phyloP scores from a whole-genome alignment of 495 filamentous ascomycete species.

The Cercophora newfieldiana region DNA sequence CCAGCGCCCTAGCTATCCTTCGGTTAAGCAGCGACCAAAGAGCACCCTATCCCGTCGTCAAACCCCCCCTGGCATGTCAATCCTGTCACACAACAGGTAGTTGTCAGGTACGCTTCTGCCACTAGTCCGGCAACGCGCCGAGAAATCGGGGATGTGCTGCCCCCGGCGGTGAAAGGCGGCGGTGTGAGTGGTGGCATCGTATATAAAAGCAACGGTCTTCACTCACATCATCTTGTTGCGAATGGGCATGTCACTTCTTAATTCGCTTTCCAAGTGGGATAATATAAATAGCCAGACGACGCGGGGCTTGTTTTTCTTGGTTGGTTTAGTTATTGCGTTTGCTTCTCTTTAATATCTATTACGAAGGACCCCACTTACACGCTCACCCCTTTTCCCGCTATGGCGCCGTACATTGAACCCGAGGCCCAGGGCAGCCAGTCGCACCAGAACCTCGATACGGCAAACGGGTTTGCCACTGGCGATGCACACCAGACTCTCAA shows the following conservation, averaged over 20 bases:
- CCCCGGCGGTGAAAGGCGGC: neutral
- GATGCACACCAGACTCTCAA: conserved; percentile 22
- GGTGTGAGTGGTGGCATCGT: neutral
- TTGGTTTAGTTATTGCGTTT: neutral
- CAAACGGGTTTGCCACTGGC: neutral
- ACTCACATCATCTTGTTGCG: neutral
- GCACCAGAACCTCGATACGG: neutral
- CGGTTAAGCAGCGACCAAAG: neutral
- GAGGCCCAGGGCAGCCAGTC: conserved; percentile 1
- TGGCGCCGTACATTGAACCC: conserved; percentile 9
- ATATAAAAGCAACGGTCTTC: neutral
- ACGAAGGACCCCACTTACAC: neutral
- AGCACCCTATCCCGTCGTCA: neutral
- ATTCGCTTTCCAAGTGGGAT: neutral
- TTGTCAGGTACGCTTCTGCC: neutral
- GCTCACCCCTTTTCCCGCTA: neutral
- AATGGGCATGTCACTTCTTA: neutral
- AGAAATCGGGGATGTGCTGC: neutral
- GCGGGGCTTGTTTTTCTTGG: neutral
- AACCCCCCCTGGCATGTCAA: neutral
- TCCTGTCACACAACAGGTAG: neutral
- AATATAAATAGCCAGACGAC: neutral
- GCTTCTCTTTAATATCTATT: neutral
- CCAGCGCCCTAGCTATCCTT: neutral
- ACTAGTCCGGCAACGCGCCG: neutral